Conservation (phyloP, 2,329 filamentous ascomycete genomes). For the Trichoderma sp. region DNA sequence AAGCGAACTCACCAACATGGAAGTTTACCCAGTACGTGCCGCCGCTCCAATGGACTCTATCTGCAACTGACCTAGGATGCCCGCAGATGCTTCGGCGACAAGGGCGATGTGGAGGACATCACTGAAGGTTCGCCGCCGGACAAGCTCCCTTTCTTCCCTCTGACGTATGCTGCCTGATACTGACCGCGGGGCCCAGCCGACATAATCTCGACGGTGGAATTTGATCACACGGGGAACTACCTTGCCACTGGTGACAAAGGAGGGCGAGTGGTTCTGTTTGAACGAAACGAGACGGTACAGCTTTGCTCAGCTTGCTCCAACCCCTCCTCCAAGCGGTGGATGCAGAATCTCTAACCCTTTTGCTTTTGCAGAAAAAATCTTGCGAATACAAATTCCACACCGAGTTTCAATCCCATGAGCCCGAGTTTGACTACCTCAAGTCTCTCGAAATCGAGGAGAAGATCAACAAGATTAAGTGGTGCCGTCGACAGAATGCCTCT, state of each 20-base stretch:
- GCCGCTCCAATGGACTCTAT: constrained; percentile 24
- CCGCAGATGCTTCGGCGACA: constrained; percentile 94
- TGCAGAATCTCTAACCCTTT: constrained; percentile 3
- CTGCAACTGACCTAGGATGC: constrained; percentile 32
- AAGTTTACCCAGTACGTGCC: constrained; percentile 95
- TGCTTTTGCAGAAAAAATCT: constrained; percentile 81
- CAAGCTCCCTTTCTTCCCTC: constrained; percentile 26
- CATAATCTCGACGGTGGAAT: constrained; percentile 89
- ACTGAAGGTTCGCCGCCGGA: constrained; percentile 72
- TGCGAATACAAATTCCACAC: constrained; percentile 99
- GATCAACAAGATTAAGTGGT: constrained; percentile 99
- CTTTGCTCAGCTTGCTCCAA: constrained; percentile 36
- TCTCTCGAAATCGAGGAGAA: constrained; percentile 99
- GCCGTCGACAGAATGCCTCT: constrained; percentile 93
- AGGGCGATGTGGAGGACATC: constrained; percentile 98
- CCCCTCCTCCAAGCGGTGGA: background rate
- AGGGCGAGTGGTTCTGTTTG: constrained; percentile 80
- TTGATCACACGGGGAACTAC: constrained; percentile 88
- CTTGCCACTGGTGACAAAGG: constrained; percentile 89
- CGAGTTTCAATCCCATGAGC: constrained; percentile 99
- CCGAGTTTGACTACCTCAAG: constrained; percentile 99
- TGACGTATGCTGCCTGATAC: constrained; percentile 19
- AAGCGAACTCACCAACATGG: constrained; percentile 93
- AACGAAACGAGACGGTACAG: constrained; percentile 91
- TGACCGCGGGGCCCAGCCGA: constrained; percentile 59